phyloP scores from a whole-genome alignment of 208 protist genomes.

The Acanthamoeba healyi region DNA sequence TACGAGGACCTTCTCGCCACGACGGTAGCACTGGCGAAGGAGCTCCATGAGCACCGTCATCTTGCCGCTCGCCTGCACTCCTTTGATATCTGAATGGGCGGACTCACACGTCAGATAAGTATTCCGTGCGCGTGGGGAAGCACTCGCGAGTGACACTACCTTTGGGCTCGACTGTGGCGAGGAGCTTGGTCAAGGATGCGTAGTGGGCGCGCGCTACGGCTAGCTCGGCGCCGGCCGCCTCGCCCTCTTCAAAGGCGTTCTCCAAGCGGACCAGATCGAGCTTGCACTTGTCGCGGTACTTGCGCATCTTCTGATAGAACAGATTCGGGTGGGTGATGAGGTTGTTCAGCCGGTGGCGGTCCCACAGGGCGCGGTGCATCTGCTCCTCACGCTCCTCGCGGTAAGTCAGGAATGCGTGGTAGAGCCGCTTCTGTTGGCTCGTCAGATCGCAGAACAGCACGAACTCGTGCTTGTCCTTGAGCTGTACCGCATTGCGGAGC shows the following conservation, averaged over 20 bases:
- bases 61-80: neutral
- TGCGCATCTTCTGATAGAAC: neutral
- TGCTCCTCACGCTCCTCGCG: neutral
- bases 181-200: no score
- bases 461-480: slow-evolving; percentile 2
- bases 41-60: neutral
- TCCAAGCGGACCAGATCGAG: no score
- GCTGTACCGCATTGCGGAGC: neutral
- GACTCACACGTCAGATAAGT: no score
- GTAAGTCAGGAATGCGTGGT: neutral
- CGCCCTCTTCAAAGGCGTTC: neutral
- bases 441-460: slow-evolving; percentile 26
- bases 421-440: neutral
- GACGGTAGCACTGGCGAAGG: neutral
- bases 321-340: neutral
- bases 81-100: neutral
- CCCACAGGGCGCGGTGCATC: neutral
- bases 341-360: neutral
- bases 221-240: neutral
- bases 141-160: no score
- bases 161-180: no score
- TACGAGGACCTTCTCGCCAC: neutral
- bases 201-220: no score
- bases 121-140: no score
- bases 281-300: neutral